Evolutionary conservation across 2,329 filamentous ascomycete species (phyloP).

Genomic region (Penicillium sp.): DNA sequence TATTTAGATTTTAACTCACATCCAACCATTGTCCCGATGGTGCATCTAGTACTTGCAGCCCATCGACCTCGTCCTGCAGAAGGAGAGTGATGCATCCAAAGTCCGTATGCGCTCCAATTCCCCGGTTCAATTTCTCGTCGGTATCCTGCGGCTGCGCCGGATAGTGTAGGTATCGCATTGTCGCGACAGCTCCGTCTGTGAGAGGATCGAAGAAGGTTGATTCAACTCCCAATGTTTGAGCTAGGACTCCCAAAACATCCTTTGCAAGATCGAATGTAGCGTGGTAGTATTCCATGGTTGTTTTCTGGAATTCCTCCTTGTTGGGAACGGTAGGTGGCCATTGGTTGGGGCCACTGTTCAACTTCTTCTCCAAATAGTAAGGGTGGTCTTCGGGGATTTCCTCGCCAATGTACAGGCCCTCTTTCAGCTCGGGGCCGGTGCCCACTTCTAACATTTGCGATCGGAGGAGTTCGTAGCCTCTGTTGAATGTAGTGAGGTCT

Average conservation of each 20-base stretch:
- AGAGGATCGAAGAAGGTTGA: slow-evolving; percentile 42
- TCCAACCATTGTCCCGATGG: slow-evolving; percentile 34
- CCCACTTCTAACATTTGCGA: slow-evolving; percentile 47
- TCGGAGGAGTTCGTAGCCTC: slow-evolving; percentile 46
- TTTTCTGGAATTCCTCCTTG: slow-evolving; percentile 38
- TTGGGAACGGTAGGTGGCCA: slow-evolving; percentile 35
- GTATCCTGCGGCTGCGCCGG: slow-evolving; percentile 41
- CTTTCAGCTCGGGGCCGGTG: slow-evolving; percentile 46
- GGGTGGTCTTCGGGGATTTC: slow-evolving; percentile 43
- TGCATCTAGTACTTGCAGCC: slow-evolving; percentile 38
- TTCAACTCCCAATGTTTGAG: slow-evolving; percentile 42
- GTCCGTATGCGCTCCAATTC: slow-evolving; percentile 48
- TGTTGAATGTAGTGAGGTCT: slow-evolving; percentile 44
- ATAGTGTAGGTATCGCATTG: slow-evolving; percentile 47
- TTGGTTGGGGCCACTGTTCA: slow-evolving; percentile 44
- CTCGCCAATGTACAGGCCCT: slow-evolving; percentile 47
- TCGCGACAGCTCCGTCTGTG: slow-evolving; percentile 39
- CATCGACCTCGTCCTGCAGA: slow-evolving; percentile 44
- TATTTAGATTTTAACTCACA: slow-evolving; percentile 16
- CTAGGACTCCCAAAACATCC: slow-evolving; percentile 44
- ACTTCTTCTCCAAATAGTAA: slow-evolving; percentile 39
- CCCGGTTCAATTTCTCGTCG: slow-evolving; percentile 39
- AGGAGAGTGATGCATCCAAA: slow-evolving; percentile 46
- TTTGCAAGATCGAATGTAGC: slow-evolving; percentile 42
- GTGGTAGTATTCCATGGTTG: slow-evolving; percentile 44